Evolutionary conservation across 2,329 filamentous ascomycete genomes (phyloP).

Genomic region (Periconia sp.): DNA sequence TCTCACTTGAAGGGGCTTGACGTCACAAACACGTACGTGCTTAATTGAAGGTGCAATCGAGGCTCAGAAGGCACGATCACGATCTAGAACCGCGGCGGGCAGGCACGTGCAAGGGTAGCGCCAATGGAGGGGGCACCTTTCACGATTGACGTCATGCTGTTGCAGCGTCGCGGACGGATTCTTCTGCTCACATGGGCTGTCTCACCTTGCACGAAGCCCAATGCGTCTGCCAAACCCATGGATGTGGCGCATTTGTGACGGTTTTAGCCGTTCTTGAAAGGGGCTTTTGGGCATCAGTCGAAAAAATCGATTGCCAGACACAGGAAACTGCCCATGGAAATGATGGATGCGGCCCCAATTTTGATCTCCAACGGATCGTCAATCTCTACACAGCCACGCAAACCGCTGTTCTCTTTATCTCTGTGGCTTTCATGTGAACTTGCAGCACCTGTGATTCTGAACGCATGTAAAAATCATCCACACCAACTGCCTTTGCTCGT

Average conservation of each 20-base stretch:
- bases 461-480: too few species aligned
- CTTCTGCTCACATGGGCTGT: not conserved
- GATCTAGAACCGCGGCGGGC: not conserved
- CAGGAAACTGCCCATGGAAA: not conserved
- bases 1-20: not conserved
- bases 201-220: not conserved
- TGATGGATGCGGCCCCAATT: not conserved
- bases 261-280: not conserved
- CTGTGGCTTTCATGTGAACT: too few species aligned
- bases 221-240: not conserved
- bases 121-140: not conserved
- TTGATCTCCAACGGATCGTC: not conserved
- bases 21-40: not conserved
- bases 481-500: too few species aligned
- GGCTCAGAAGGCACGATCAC: not conserved
- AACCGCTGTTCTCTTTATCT: not conserved
- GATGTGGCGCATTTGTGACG: not conserved
- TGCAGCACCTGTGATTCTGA: too few species aligned
- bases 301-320: not conserved
- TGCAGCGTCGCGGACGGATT: not conserved
- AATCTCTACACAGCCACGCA: not conserved
- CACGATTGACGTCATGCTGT: not conserved
- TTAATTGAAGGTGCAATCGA: not conserved
- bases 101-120: not conserved
- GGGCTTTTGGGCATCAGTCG: not conserved